Percentiles rank a stretch among this genome's conserved stretches.
These are phyloP conservation scores for Geranium incanum DNA, from an alignment of 441 rosid genomes.

Conservation along the genomic window DNA sequence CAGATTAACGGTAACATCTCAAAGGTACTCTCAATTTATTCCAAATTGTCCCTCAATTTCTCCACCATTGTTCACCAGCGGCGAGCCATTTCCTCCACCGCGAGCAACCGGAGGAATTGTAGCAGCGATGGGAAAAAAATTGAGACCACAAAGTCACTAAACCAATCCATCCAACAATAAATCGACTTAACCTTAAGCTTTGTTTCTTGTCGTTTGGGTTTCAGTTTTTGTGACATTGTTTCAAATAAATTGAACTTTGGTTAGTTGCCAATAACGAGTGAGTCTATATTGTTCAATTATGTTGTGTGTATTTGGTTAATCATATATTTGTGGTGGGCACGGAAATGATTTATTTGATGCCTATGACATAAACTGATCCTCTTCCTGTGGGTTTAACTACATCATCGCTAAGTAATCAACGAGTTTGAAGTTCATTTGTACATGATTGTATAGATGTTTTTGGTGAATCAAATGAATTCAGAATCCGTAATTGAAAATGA, in stretches of 20 bases:
- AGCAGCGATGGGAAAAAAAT: conserved; percentile 12
- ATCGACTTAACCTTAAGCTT: not conserved
- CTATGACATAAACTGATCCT: too few species aligned
- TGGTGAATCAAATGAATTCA: too few species aligned
- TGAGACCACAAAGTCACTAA: not conserved
- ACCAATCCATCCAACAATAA: not conserved
- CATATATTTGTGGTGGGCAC: too few species aligned
- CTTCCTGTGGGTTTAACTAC: too few species aligned
- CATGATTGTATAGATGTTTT: too few species aligned
- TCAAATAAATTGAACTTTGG: not conserved
- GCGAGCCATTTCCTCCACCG: not conserved
- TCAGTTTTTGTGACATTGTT: not conserved
- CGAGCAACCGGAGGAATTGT: conserved; percentile 12
- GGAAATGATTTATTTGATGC: too few species aligned
- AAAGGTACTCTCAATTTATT: conserved; percentile 68
- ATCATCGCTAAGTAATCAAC: too few species aligned
- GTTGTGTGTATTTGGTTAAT: not conserved
- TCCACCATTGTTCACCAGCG: conserved; percentile 29
- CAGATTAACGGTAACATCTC: conserved; percentile 83
- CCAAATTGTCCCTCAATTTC: conserved; percentile 56
- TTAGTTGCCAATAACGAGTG: not conserved
- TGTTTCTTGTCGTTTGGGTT: not conserved
- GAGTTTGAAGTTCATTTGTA: too few species aligned
- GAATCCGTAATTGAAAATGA: too few species aligned
- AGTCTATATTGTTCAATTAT: not conserved